Conservation (phyloP, 192 early-diverging fungal species). For the Coemansia sp. region DNA sequence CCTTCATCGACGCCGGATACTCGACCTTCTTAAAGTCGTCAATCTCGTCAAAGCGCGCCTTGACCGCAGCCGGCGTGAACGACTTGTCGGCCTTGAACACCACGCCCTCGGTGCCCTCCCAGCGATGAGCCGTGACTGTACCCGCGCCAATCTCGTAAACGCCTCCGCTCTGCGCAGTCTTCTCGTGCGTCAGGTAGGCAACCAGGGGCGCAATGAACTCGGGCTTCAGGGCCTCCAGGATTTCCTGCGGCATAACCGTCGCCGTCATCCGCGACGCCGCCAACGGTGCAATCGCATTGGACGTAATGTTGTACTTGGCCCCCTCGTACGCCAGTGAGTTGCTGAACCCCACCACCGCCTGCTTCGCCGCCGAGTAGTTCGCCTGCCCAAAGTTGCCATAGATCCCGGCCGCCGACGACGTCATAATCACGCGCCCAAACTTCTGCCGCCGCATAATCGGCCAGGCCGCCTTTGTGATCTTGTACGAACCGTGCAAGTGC, state of each 20-base stretch:
- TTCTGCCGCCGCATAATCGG: slow-evolving; percentile 92
- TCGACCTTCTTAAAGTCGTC: slow-evolving; percentile 61
- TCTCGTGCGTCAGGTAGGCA: slow-evolving; percentile 88
- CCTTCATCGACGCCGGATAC: slow-evolving; percentile 69
- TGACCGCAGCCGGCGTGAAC: slow-evolving; percentile 81
- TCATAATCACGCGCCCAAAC: slow-evolving; percentile 88
- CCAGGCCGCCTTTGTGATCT: slow-evolving; percentile 97
- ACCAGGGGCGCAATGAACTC: slow-evolving; percentile 96
- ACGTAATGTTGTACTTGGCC: slow-evolving; percentile 85
- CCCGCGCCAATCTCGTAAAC: slow-evolving; percentile 94
- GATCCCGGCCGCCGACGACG: slow-evolving; percentile 93
- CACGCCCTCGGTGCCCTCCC: slow-evolving; percentile 81
- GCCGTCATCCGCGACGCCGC: slow-evolving; percentile 98
- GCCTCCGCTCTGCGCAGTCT: slow-evolving; percentile 70
- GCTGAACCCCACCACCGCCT: slow-evolving; percentile 87
- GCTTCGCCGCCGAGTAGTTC: slow-evolving; percentile 71
- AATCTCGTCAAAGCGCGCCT: slow-evolving; percentile 70
- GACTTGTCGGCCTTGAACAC: slow-evolving; percentile 85
- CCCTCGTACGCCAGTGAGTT: slow-evolving; percentile 92
- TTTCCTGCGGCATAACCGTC: slow-evolving; percentile 91
- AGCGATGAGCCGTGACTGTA: slow-evolving; percentile 83
- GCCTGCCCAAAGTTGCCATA: slow-evolving; percentile 98
- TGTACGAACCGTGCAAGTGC: slow-evolving; percentile 91
- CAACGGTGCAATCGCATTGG: slow-evolving; percentile 94
- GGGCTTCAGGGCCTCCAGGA: slow-evolving; percentile 92